phyloP scores from a whole-genome alignment of 306 rosid genomes.

The Neltuma alba region DNA sequence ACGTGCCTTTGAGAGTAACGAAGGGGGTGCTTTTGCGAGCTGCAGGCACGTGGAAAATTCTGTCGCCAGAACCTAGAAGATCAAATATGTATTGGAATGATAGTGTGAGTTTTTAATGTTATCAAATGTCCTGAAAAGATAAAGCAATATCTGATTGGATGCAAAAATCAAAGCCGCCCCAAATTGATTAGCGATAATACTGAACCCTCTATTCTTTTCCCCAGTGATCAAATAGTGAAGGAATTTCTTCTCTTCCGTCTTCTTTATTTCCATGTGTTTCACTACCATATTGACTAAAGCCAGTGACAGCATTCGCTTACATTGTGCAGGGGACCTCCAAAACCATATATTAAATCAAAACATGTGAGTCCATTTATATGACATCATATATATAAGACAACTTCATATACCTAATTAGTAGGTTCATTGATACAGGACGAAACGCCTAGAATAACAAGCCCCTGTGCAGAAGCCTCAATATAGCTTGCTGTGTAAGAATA shows the following conservation, averaged over 20 bases:
- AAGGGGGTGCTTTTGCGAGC: conserved; percentile 33
- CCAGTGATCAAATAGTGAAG: conserved; percentile 1
- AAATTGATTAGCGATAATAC: conserved; percentile 10
- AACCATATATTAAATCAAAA: background rate
- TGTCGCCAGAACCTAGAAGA: conserved; percentile 27
- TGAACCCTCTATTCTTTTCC: conserved; percentile 5
- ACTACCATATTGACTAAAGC: background rate
- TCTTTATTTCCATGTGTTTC: conserved; percentile 1
- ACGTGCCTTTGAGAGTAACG: conserved; percentile 7
- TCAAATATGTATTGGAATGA: background rate
- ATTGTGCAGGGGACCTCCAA: conserved; percentile 7
- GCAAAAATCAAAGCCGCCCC: conserved; percentile 21
- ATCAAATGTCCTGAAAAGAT: conserved; percentile 28
- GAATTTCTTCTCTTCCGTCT: conserved; percentile 14
- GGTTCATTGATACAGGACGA: background rate
- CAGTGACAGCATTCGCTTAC: conserved; percentile 30
- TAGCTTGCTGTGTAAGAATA: conserved; percentile 26
- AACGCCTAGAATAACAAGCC: background rate
- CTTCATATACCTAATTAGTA: background rate
- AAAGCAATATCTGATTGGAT: conserved; percentile 41
- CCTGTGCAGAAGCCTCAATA: background rate
- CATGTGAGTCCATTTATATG: background rate
- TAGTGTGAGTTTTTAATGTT: conserved; percentile 22
- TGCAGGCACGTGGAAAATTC: conserved; percentile 42
- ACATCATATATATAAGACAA: background rate